Conservation (phyloP, 129 eudicot genomes). For the carrot (Daucus carota) region DH1_v3.0 NC_030385.2:2253001-2253500, state of each 20-base stretch:
- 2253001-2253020: slow-evolving; percentile 57
- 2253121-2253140: slow-evolving; percentile 41
- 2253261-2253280: slow-evolving; percentile 17
- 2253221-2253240: slow-evolving; percentile 25
- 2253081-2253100: slow-evolving; percentile 28
- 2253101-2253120: slow-evolving; percentile 33
- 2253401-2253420: slow-evolving; percentile 21
- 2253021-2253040: slow-evolving; percentile 82
- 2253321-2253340: slow-evolving; percentile 79
- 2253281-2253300: slow-evolving; percentile 15
- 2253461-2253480: slow-evolving; percentile 26
- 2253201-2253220: slow-evolving; percentile 32
- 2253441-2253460: slow-evolving; percentile 16
- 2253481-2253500: slow-evolving; percentile 33
- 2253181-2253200: slow-evolving; percentile 40
- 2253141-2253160: slow-evolving; percentile 40
- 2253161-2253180: slow-evolving; percentile 89
- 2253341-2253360: slow-evolving; percentile 36
- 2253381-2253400: slow-evolving; percentile 26
- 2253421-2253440: slow-evolving; percentile 16
- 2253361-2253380: slow-evolving; percentile 27
- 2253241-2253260: slow-evolving; percentile 20
- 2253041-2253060: slow-evolving; percentile 7
- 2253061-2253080: slow-evolving; percentile 2
- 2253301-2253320: slow-evolving; percentile 39